Evolutionary conservation across 768 basidiomycete genomes (phyloP), one percentile per base, ranked within the genome.

Genomic region (Kwoniella sp.): DNA sequence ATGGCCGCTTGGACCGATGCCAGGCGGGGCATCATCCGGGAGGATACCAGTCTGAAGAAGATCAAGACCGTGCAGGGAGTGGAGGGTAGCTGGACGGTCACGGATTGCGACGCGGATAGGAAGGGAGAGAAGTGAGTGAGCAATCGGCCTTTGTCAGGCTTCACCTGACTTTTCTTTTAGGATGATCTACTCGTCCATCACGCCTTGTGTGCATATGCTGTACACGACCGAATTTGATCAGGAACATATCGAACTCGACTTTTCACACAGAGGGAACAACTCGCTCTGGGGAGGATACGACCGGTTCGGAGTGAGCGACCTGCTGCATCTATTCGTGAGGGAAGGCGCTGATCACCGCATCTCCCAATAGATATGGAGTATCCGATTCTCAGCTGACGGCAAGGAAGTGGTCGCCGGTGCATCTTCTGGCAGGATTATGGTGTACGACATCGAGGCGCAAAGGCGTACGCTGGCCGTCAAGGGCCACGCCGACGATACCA

Each of bases 321-420:
- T 9, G 81, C 83, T 26, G 83, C 81, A 6, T 82, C 1, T 84
- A 85, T 34, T 12, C 7, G 23, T 36, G 29, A 31, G 66, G 85
- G 87, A 84, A 17, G 6, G 17, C 8, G 83, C 85, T 28, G 37
- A 52, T n/a, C 77, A 76, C 67, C 73, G 26, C 0, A 31, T 72
- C 19, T 67, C 45, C 19, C 15, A 19, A 46, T 83, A 87, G 41
- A 87, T 98, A 47, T 99, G 88, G 84, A 89, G 88, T 57, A 90
- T 93, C 69, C 83, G 88, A 36, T 98, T 98, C 73, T 96, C 91
- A 29, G 89, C 92, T 6, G 93, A 98, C 64, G 92, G 90, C 0
- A 88, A 86, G 40, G 95, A 99, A 74, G 84, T 98, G 17, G 82
- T 99, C 37, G 93, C 93, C 25, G 93, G 93, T 11, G 91, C 89